Percentiles rank a stretch among this genome's conserved stretches.
phyloP scores from a whole-genome alignment of 257 asterid species.

The Ophiorrhiza pumila region DNA sequence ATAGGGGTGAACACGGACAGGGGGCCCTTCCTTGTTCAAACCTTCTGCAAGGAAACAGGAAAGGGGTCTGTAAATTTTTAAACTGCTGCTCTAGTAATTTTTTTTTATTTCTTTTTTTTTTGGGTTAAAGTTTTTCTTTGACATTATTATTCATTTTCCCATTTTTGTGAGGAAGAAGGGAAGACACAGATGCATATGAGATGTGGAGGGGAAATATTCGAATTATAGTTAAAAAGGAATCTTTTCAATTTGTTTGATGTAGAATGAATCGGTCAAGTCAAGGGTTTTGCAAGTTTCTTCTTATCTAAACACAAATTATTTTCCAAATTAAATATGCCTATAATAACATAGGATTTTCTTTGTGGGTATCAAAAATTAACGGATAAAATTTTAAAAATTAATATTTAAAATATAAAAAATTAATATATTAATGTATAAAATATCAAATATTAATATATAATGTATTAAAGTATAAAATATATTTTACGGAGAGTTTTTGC shows the following conservation, averaged over 20 bases:
- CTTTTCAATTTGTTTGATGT: background rate
- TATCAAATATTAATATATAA: too few species aligned
- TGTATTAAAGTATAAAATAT: too few species aligned
- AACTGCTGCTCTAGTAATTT: slow-evolving; percentile 4
- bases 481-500: too few species aligned
- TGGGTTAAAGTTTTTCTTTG: background rate
- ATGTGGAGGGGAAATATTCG: slow-evolving; percentile 12
- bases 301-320: background rate
- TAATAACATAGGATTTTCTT: too few species aligned
- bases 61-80: slow-evolving; percentile 4
- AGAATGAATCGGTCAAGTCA: background rate
- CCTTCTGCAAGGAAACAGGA: slow-evolving; percentile 21
- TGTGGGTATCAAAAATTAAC: too few species aligned
- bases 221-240: background rate
- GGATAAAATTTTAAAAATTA: too few species aligned
- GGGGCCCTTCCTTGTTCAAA: slow-evolving; percentile 26
- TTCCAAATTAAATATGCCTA: background rate
- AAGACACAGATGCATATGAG: background rate
- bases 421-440: too few species aligned
- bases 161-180: background rate
- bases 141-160: background rate
- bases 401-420: too few species aligned
- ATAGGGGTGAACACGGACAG: slow-evolving; percentile 14
- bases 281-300: slow-evolving; percentile 8
- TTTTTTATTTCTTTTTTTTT: background rate